Base-by-base conservation (phyloP, 805 yeast genomes). In the Yarrowia bubula region DNA sequence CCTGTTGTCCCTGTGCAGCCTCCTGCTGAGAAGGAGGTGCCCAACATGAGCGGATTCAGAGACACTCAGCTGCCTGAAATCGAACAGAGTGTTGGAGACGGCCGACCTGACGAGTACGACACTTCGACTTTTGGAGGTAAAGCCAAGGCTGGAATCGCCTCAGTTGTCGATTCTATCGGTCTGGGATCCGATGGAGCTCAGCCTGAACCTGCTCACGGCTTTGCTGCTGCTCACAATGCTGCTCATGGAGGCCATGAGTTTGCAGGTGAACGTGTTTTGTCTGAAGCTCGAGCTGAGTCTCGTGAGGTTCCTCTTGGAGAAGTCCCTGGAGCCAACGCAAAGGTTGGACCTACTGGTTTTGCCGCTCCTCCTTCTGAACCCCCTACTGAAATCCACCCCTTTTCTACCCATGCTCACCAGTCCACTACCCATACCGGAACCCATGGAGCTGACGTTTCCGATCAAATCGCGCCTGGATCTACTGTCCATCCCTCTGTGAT, bases 141-240 rank as follows among this genome's bases (percentile, higher is more conserved):
- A 17, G 57, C 57, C 57, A 35, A 50, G 57, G 57, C 57, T 8
- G 57, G 57, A 6, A 35, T 50, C 6, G 57, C 57, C 11, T 35
- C 42, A 8, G 57, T 37, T 6, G 57, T 50, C 14, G 57, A 8
- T 7, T 41, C 57, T 13, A 32, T 50, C 9, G 57, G 57, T 18
- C 42, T 50, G 13, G 57, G 42, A 8, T 11, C 13, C 14, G 57
- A 50, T 13, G 57, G 42, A 8, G 57, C 17, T 4, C 57, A 35
- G 41, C 57, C 57, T 42, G 57, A 50, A 42, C 57, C 57, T 18
- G 57, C 57, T 5, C 57, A 50, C 13, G 57, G 57, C 41, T 50
- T 50, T 37, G 57, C 32, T 14, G 57, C 57, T 18, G 41, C 57
- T 18, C 57, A 42, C 13, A 17, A 50, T 17, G 57, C 57, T 6